Evolutionary conservation across 495 filamentous ascomycete genomes (phyloP), one percentile per base, ranked within the genome.

Genomic region (Physcia stellaris): DNA sequence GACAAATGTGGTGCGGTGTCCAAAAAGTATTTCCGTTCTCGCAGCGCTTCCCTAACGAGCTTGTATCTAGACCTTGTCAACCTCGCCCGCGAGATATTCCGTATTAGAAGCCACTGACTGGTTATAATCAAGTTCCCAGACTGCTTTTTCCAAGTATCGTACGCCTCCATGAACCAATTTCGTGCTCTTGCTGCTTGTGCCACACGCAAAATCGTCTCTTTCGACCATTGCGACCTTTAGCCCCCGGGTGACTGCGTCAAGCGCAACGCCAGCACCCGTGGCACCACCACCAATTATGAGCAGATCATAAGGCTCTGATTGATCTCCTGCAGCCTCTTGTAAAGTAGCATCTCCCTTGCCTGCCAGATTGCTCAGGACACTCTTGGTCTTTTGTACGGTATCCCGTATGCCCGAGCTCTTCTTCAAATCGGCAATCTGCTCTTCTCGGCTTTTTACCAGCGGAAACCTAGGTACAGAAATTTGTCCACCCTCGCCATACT

Each of bases 161-260:
- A 98, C 90, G 50, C 90, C 90, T 43, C 90, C 90, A 59, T 98
- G 90, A 2, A 98, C 90, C 42, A 98, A 65, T 59, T 98, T 98
- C 23, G 90, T 98, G 60, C 83, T 90, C 62, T 98, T 98, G 54
- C 81, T 88, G 58, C 85, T 94, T 11, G 90, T 98, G 16, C 90
- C 90, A 45, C 77, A 74, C 51, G 78, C 81, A 60, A 98, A 98
- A 58, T 98, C 90, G 52, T 96, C 90, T 36, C 86, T 67, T 58
- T 98, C 90, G n/a, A 98, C 78, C 30, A 94, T 57, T 24, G 90
- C 90, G 28, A 98, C 90, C 62, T 82, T 90, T 49, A 98, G 62
- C 4, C 90, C 90, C 58, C 90, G 69, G 1, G 87, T 94, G 22
- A 79, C 88, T 11, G 90, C 90, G 67, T 98, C 90, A 15, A 98